Base-by-base conservation (phyloP, 257 asterid genomes). In the Capsicum chinense region DNA sequence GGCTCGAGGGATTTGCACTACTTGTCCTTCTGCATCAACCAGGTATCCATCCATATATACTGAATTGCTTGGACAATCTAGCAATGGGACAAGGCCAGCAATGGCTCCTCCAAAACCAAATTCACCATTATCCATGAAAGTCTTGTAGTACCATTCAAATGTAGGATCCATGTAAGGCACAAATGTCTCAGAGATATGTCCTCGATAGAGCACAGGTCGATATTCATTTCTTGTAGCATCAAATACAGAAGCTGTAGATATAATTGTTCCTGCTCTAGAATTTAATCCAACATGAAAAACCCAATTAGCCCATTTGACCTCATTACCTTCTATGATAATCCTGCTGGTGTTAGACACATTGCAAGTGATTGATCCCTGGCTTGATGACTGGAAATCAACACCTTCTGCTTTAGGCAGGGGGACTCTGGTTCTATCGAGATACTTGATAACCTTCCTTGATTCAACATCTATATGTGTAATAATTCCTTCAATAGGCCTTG, bases 151-250 rank as follows among this genome's bases (percentile, higher is more conserved):
- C 98, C 95, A 91, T 47, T 93, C 98, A 1, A 19, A 67, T 3
- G 88, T 86, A 3, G 93, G 95, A 70, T 94, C 95, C 98, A 92
- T 94, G 56, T 94, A 94, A 10, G 97, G 98, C 11, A 94, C 98
- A 81, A 91, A 94, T 57, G 94, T 91, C 88, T 94, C 98, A 1
- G 98, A 92, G 1, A 91, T 91, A 78, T 91, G 93, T 52, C 92
- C 95, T 79, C 91, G 89, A 19, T 94, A 94, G 37, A 92, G 89
- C 85, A 94, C 93, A 9, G 85, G 84, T 48, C 98, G 86, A 39
- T 56, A 90, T 69, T 64, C 78, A 1, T 85, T 85, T 81, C 33
- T 83, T 3, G 39, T 47, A 3, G n/a, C 9, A 66, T 91, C 95
- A 12, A 80, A 87, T 8, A 92, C 10, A 2, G 89, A 88, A 33